phyloP scores from a whole-genome alignment of 345 rosid genomes.

The Salix dunnii region DNA sequence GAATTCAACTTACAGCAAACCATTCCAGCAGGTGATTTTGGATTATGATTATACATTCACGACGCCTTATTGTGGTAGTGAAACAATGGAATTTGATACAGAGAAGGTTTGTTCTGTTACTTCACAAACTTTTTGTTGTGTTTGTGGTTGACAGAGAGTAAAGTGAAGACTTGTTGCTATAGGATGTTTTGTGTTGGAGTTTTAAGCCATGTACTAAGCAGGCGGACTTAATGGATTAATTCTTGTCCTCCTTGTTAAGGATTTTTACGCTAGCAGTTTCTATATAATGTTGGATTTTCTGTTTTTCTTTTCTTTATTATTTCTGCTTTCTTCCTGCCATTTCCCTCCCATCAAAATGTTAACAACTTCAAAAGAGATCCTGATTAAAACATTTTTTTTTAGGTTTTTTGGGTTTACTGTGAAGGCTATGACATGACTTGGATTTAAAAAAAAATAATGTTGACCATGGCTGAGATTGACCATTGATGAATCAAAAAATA shows the following conservation, averaged over 20 bases:
- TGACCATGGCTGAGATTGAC: background rate
- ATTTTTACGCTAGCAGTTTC: background rate
- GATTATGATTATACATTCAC: constrained; percentile 98
- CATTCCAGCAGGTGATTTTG: constrained; percentile 81
- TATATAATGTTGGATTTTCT: background rate
- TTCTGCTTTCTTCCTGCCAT: background rate
- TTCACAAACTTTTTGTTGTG: background rate
- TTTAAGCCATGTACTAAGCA: background rate
- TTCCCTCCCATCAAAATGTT: background rate
- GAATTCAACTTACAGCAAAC: constrained; percentile 68
- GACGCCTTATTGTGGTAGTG: constrained; percentile 86
- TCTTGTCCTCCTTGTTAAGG: background rate
- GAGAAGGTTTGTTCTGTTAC: constrained; percentile 37
- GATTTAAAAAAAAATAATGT: background rate
- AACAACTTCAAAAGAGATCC: background rate
- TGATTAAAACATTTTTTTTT: background rate
- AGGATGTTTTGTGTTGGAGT: background rate
- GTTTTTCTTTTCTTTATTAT: background rate
- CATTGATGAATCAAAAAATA: background rate
- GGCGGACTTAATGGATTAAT: background rate
- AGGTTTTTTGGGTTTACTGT: background rate
- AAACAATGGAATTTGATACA: constrained; percentile 40
- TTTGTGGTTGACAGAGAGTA: background rate
- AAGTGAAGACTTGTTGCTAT: too few species aligned
- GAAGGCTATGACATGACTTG: background rate